phyloP scores from a whole-genome alignment of 2,329 filamentous ascomycete species.

The Bipolaris oryzae region DNA sequence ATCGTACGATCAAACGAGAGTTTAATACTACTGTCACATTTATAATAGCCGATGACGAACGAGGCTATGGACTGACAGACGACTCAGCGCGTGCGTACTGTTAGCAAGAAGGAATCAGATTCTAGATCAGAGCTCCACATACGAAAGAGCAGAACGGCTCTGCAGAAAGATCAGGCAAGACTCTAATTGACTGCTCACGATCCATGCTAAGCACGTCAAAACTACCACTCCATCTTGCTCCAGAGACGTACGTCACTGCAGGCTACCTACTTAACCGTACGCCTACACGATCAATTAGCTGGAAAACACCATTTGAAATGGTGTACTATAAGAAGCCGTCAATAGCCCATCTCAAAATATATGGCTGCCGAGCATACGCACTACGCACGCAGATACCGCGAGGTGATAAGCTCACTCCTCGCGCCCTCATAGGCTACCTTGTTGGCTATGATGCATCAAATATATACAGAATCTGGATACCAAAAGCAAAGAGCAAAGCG shows the following conservation, averaged over 20 bases:
- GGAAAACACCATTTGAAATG: constrained; percentile 26
- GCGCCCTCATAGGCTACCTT: constrained; percentile 23
- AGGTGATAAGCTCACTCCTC: constrained; percentile 14
- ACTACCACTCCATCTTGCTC: constrained; percentile 11
- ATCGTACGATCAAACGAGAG: constrained; percentile 14
- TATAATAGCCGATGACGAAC: constrained; percentile 13
- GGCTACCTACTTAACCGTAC: constrained; percentile 23
- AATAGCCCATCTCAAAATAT: constrained; percentile 12
- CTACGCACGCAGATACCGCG: constrained; percentile 13
- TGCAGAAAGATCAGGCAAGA: constrained; percentile 16
- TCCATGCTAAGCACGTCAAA: constrained; percentile 9
- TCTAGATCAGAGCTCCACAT: constrained; percentile 7
- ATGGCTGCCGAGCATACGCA: constrained; percentile 18
- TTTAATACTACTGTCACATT: constrained; percentile 18
- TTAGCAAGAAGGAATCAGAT: constrained; percentile 1
- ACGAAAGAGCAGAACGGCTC: constrained; percentile 18
- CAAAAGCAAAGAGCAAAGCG: neutral
- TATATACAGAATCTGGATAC: constrained; percentile 20
- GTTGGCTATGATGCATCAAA: constrained; percentile 25
- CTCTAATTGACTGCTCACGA: constrained; percentile 9
- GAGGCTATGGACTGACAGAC: constrained; percentile 3
- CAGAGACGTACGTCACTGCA: constrained; percentile 14
- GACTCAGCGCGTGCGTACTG: constrained; percentile 5
- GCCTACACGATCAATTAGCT: constrained; percentile 11
- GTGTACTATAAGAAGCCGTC: constrained; percentile 15